Evolutionary conservation across 1,284 basidiomycete genomes (phyloP), one percentile per base, ranked within the genome.

Genomic region (Butyriboletus appendiculatus): DNA sequence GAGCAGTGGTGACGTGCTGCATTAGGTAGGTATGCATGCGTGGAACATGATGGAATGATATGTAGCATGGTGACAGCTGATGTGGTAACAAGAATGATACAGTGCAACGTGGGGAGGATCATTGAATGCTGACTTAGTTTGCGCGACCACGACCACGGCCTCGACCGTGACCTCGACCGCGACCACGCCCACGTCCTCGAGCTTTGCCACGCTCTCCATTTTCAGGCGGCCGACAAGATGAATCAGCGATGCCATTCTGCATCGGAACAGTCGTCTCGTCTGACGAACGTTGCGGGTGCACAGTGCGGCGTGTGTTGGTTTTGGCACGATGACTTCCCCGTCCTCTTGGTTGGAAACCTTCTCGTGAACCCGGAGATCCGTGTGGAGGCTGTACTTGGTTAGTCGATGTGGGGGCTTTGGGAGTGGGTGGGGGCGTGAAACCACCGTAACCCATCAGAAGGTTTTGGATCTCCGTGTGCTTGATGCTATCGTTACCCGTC

Each of bases 361-460:
- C 41, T 37, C 38, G 39, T 35, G 38, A 37, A 48, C 18, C 34
- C 22, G 44, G 43, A 8, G 43, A 45, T 45, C 49, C 40, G 14
- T 33, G 26, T 22, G 20, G 3, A 28, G 49, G 55, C 16, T 48
- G 48, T 3, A 26, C 33, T 6, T 45, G 42, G 47, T 45, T 38
- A 18, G 33, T 47, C 35, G 39, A 39, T 32, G 43, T 42, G 33
- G 58, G 56, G 16, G 62, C 65, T 52, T 64, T 67, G 32, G 79
- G 76, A 16, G 77, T 73, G 34, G 73, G 62, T 45, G 81, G 77
- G 45, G 76, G 76, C 1, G 76, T 76, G 62, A 81, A 80, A 11
- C 75, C 75, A 32, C 83, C 82, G 60, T 75, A 84, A 35, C 71
- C 76, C 68, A 76, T 76, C 50, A 88, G 65, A 11, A 88, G 69